Base-by-base conservation (phyloP, 768 basidiomycete genomes). In the Lactarius sanguifluus region DNA sequence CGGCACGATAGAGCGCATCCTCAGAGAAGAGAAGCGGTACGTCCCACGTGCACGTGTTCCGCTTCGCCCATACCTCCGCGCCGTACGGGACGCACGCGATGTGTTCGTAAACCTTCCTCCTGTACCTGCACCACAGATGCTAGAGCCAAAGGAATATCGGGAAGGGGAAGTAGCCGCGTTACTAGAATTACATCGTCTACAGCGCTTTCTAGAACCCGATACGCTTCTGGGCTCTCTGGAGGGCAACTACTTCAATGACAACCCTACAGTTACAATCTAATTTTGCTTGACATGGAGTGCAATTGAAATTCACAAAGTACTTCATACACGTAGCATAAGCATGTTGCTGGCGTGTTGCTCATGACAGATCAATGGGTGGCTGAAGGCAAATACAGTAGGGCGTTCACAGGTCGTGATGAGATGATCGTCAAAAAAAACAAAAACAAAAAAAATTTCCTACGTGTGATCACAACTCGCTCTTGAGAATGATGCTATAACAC, bases 401-500 rank as follows among this genome's bases (percentile, higher is more conserved):
- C 62, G 36, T 63, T 28, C 54, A 57, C 40, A 56, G 43, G 66
- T 67, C 66, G 61, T 67, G 50, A 63, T 40, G 50, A 62, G 40
- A 45, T 56, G 58, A 40, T 67, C 58, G 52, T 55, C 28, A 56
- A 36, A 60, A 54, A 30, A 30, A 30, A 28, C 43, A 16, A 41
- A 34, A 38, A 62, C 61, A 50, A 32, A 38, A 25, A n/a, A 38
- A 38, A n/a, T n/a, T n/a, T 5, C 23, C n/a, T 41, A 30, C 57
- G 47, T 25, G 28, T 25, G 57, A 57, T 75, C 73, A 91, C 38
- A 92, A 72, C 71, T 94, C 92, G 73, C 91, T 94, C 73, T 87
- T 81, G 70, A 94, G 77, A 41, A 93, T 87, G 65, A 95, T 83
- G 72, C 88, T 90, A 76, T 93, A 97, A 75, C 96, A 98, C 43